phyloP scores from a whole-genome alignment of 78 protist genomes.

The Emiliania huxleyi region DNA sequence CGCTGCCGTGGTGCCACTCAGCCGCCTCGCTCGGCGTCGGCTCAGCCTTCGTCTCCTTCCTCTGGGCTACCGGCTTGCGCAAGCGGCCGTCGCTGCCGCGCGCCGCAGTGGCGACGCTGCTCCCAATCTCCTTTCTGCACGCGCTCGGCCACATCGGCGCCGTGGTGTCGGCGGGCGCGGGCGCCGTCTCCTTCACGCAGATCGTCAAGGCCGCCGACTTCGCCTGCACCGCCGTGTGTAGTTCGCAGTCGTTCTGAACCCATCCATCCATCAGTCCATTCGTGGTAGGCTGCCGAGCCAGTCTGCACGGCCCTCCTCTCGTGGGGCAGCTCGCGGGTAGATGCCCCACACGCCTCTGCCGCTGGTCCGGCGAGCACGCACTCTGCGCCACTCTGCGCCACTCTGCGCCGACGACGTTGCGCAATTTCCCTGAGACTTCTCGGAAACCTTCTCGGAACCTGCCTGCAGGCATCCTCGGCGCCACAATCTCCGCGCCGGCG shows the following conservation, averaged over 20 bases:
- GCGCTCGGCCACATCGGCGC: background rate
- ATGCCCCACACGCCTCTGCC: too few species aligned
- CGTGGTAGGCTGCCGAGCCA: background rate
- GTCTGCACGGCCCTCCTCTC: background rate
- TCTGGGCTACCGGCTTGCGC: background rate
- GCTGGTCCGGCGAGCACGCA: too few species aligned
- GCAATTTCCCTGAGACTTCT: too few species aligned
- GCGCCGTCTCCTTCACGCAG: constrained; percentile 16
- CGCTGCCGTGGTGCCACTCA: constrained; percentile 6
- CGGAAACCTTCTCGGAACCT: too few species aligned
- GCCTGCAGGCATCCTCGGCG: background rate
- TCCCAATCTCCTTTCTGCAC: background rate
- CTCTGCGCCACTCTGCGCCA: too few species aligned
- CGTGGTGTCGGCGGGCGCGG: background rate
- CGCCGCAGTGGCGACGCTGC: background rate
- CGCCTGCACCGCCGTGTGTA: background rate
- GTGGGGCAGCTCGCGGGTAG: too few species aligned
- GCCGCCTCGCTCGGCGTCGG: background rate
- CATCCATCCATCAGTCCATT: too few species aligned
- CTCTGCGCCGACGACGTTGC: too few species aligned
- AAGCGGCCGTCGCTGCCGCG: background rate
- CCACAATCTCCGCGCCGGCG: background rate
- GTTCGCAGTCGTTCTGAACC: too few species aligned
- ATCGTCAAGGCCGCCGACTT: background rate
- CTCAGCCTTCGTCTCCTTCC: background rate